These are phyloP conservation scores for Scenedesmus sp. DNA, from an alignment of 163 green algal genomes.

Conservation along the genomic window DNA sequence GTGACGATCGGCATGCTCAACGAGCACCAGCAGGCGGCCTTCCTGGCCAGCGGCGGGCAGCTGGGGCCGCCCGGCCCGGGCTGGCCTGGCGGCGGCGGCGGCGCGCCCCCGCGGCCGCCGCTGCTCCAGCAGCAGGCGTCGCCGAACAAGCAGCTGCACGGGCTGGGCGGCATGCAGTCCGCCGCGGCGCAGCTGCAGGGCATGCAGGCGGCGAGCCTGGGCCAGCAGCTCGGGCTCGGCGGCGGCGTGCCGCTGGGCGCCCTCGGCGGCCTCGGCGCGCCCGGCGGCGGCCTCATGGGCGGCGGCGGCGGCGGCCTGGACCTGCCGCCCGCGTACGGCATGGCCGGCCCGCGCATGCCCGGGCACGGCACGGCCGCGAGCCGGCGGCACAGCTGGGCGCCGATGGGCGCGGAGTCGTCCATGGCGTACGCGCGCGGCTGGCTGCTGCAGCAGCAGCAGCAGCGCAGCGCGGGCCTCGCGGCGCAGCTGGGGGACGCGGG, in stretches of 20 bases:
- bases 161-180: background rate
- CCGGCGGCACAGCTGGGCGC: constrained; percentile 33
- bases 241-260: no score
- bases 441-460: constrained; percentile 37
- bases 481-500: constrained; percentile 29
- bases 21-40: constrained; percentile 20
- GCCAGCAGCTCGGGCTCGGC: background rate
- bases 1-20: constrained; percentile 40
- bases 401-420: background rate
- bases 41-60: background rate
- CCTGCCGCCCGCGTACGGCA: background rate
- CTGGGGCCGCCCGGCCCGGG: no score
- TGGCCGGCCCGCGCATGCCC: constrained; percentile 27
- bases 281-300: background rate
- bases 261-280: background rate
- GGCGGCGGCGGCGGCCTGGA: background rate
- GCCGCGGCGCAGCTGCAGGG: constrained; percentile 13
- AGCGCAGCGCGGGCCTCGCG: background rate
- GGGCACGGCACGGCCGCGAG: background rate
- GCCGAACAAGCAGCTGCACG: constrained; percentile 26
- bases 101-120: background rate
- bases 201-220: background rate
- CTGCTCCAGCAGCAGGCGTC: constrained; percentile 15
- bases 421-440: constrained; percentile 8
- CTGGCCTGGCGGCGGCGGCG: background rate